Evolutionary conservation across 1,284 basidiomycete genomes (phyloP).

Genomic region (Flammula alnicola): DNA sequence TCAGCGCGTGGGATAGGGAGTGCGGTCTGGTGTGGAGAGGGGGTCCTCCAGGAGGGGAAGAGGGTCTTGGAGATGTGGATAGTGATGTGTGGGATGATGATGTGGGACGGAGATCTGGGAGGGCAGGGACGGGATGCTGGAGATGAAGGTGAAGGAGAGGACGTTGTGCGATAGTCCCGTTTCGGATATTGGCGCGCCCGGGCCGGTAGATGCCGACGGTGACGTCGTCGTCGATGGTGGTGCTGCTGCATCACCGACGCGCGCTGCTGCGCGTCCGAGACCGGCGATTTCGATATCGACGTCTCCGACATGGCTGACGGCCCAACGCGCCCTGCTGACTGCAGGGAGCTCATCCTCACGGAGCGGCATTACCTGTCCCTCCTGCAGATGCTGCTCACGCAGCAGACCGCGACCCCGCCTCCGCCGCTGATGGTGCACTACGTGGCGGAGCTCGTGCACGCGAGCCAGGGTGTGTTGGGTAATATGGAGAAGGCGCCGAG

Average conservation of each 20-base stretch:
- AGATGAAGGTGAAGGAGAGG: constrained; percentile 1
- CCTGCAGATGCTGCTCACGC: constrained; percentile 47
- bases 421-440: constrained; percentile 59
- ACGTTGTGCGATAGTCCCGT: not conserved
- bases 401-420: constrained; percentile 47
- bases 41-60: not conserved
- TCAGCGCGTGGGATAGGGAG: constrained; percentile 13
- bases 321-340: constrained; percentile 60
- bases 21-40: not conserved
- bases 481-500: constrained; percentile 62
- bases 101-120: constrained; percentile 10
- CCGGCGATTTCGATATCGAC: constrained; percentile 8
- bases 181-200: not conserved
- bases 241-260: not conserved
- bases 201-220: not conserved
- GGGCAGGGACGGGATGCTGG: constrained; percentile 5
- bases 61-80: not conserved
- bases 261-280: constrained; percentile 6
- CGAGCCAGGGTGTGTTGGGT: constrained; percentile 50
- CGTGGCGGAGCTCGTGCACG: constrained; percentile 51
- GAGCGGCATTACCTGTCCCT: constrained; percentile 65
- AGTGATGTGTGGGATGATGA: constrained; percentile 14
- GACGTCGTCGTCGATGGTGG: not conserved
- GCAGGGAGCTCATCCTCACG: constrained; percentile 65
- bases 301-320: constrained; percentile 49